Evolutionary conservation across 1,284 basidiomycete genomes (phyloP), one percentile per base, ranked within the genome.

Genomic region (Nidula niveotomentosa): DNA sequence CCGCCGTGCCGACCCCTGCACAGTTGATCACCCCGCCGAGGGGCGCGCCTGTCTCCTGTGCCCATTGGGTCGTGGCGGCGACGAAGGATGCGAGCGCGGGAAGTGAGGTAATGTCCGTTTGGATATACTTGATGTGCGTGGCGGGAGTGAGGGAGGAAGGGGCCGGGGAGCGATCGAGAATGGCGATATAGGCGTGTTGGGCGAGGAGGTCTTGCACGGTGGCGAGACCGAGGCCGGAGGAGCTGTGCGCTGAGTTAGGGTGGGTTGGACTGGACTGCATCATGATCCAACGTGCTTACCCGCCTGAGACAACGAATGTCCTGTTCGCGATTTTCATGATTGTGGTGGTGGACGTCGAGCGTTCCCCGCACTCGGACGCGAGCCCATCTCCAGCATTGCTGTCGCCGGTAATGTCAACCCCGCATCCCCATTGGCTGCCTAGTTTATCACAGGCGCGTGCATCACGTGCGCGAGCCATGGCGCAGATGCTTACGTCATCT

Each of bases 21-120:
- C 77, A 80, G 61, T 81, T 81, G 36, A 84, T 71, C 6, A 84
- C 76, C 7, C 82, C 82, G n/a, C 80, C 78, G 7, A 84, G 64
- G 15, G 65, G 62, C 6, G 79, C 77, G 8, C 69, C 68, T 0
- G 76, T 79, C 49, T 69, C 66, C 23, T 69, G 58, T 3, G 75
- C 61, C 81, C 81, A 84, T 41, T 65, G 65, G 1, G 77, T 68
- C 3, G 73, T 73, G 33, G 60, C 60, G 10, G 74, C 68, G 3
- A 83, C 76, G 1, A 78, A 78, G 4, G 61, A 59, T 53, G 70
- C 63, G 45, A 82, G 70, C 48, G 78, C 67, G 3, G 62, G 58
- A 33, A 71, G 58, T 13, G 71, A 60, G 1, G 75, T 76, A 43
- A 83, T 76, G 59, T 83, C 79, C 2, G 69, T 70, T 62, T 77